Percentiles rank a stretch among this genome's conserved stretches.
Conservation (phyloP, 2,329 filamentous ascomycete genomes). For the Fusarium cicatricum region DNA sequence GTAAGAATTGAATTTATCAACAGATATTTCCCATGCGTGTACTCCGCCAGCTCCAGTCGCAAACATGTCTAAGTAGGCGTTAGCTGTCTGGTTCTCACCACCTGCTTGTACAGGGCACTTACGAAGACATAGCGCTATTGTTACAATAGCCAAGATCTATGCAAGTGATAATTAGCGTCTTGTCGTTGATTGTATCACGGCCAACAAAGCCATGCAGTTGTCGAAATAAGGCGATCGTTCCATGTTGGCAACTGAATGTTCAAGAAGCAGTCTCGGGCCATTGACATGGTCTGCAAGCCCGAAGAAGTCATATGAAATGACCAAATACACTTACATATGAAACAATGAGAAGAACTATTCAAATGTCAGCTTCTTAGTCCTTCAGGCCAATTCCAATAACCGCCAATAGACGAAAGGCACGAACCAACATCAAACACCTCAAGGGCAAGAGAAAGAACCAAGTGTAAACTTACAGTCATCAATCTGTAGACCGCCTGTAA, state of each 20-base stretch:
- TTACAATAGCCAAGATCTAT: constrained; percentile 28
- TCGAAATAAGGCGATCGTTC: too few species aligned
- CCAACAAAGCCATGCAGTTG: too few species aligned
- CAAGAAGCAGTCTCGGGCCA: too few species aligned
- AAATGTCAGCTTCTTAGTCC: constrained; percentile 7
- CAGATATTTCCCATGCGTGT: constrained; percentile 45
- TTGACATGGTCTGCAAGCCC: background rate
- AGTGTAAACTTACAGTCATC: constrained; percentile 38
- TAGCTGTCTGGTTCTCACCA: background rate
- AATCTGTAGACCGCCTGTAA: constrained; percentile 33
- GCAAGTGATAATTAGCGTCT: constrained; percentile 1
- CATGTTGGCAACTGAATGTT: too few species aligned
- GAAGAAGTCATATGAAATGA: background rate
- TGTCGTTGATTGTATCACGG: too few species aligned
- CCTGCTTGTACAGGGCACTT: background rate
- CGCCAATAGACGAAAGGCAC: background rate
- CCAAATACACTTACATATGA: constrained; percentile 22
- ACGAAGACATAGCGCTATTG: constrained; percentile 33
- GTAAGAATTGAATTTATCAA: constrained; percentile 40
- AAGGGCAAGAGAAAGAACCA: background rate
- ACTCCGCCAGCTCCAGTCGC: constrained; percentile 39
- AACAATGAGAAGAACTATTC: constrained; percentile 25
- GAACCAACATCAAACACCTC: background rate
- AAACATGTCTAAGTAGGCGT: constrained; percentile 40
- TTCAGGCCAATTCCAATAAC: background rate